These are phyloP conservation scores for Rosa persica DNA, from an alignment of 306 rosid genomes.

Conservation along the genomic window DNA sequence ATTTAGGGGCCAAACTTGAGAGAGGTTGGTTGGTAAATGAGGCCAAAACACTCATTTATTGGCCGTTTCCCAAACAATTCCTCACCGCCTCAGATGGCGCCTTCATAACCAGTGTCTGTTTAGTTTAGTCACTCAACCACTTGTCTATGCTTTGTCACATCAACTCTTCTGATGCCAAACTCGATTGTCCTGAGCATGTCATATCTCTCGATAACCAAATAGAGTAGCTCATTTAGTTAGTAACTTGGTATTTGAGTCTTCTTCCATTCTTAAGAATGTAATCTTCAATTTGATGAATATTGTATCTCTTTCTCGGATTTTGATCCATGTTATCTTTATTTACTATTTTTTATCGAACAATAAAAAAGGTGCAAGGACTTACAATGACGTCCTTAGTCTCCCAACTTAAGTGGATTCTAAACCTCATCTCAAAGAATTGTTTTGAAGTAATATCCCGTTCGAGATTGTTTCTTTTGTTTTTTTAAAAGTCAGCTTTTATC, in stretches of 20 bases:
- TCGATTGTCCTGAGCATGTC: background rate
- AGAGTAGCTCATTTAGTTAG: background rate
- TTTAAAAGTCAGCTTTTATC: too few relatives aligned
- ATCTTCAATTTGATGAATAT: too few relatives aligned
- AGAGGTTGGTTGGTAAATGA: constrained; percentile 27
- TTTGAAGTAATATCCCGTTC: too few relatives aligned
- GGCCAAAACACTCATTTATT: constrained; percentile 25
- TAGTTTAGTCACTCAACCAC: constrained; percentile 20
- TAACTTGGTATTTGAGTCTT: background rate
- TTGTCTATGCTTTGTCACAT: constrained; percentile 25
- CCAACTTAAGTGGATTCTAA: too few relatives aligned
- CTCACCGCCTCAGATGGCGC: constrained; percentile 16
- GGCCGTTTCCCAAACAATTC: background rate
- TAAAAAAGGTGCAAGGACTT: too few relatives aligned
- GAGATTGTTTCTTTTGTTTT: too few relatives aligned
- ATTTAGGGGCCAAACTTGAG: constrained; percentile 16
- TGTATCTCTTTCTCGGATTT: too few relatives aligned
- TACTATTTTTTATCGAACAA: too few relatives aligned
- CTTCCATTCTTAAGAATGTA: background rate
- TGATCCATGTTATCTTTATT: too few relatives aligned
- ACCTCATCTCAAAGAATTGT: too few relatives aligned
- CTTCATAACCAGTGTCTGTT: constrained; percentile 5
- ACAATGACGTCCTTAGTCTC: too few relatives aligned
- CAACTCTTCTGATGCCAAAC: background rate
- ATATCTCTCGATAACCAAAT: background rate